Evolutionary conservation across 2,329 filamentous ascomycete genomes (phyloP), one percentile per base, ranked within the genome.

Genomic region (Byssothecium circinans): DNA sequence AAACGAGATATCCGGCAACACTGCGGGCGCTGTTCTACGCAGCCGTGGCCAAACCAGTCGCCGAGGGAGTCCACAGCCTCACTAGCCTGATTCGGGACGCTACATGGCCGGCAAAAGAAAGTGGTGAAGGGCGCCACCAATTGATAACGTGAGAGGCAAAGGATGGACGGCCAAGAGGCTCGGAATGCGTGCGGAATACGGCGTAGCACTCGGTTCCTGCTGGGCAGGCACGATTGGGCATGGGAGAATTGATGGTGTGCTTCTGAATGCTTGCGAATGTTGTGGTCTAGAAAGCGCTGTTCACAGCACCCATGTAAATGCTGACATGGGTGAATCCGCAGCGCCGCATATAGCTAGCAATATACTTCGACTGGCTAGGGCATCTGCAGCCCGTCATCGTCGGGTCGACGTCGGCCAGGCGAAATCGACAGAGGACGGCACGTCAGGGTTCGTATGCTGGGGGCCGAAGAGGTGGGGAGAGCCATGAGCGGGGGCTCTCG

Each of bases 331-430:
- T 53, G 39, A 46, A 47, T 42, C 43, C 39, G 47, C 11, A 29
- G 41, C 29, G 50, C 52, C 55, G 57, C 45, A 61, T 59, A 37
- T 49, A 50, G 65, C 53, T 65, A 66, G 64, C 35, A 25, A 12
- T n/a, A 20, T 56, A 34, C 58, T 55, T 15, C 25, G 40, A 19
- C 32, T 49, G 50, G 43, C 43, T 61, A 51, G 50, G 49, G 7
- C 22, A 43, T 43, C 48, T 61, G 60, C 58, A 64, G 45, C 49
- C 47, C 45, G 40, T 52, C 40, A 52, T 54, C 23, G 49, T 27
- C 35, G 40, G 32, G 38, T 36, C 23, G 52, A 25, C 43, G 45
- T 33, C 50, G 50, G 39, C 42, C 52, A 46, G 48, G 45, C 45
- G 47, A 40, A 53, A 50, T 47, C 43, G 42, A 51, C 46, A 50